Evolutionary conservation across 768 basidiomycete genomes (phyloP).

Genomic region (Paxillus rubicundulus): DNA sequence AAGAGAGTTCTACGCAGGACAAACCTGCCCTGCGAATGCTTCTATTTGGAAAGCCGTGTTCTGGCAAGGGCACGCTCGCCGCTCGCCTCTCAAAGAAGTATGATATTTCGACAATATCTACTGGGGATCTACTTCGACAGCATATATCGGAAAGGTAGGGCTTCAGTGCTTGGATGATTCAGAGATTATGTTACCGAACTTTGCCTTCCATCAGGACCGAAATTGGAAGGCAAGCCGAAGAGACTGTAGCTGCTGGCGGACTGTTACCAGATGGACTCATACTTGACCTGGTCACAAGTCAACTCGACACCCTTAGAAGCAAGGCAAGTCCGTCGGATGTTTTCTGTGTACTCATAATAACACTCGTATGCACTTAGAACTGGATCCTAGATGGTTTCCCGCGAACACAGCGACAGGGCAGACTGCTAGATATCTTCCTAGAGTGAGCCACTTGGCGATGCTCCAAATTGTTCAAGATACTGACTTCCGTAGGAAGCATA

Average conservation of each 20-base stretch:
- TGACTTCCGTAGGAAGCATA: constrained; percentile 46
- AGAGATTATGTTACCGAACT: not conserved
- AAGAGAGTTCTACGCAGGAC: constrained; percentile 25
- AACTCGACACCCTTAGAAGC: constrained; percentile 60
- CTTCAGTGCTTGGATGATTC: not conserved
- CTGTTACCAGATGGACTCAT: constrained; percentile 77
- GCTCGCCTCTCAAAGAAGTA: constrained; percentile 71
- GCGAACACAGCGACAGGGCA: constrained; percentile 77
- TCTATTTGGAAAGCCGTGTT: constrained; percentile 59
- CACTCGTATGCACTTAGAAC: constrained; percentile 45
- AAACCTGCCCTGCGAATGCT: constrained; percentile 42
- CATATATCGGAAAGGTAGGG: constrained; percentile 68
- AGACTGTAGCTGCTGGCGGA: constrained; percentile 72
- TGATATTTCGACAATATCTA: constrained; percentile 70
- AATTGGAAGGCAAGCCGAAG: constrained; percentile 72
- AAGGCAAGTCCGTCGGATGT: constrained; percentile 41
- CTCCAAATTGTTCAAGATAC: not conserved
- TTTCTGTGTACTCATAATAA: constrained; percentile 4
- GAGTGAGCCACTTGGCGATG: constrained; percentile 41
- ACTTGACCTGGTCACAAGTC: constrained; percentile 68
- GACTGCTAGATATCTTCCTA: constrained; percentile 71
- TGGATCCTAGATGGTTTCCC: constrained; percentile 95
- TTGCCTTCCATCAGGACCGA: constrained; percentile 47
- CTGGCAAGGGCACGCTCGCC: constrained; percentile 82
- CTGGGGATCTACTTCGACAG: constrained; percentile 80